Evolutionary conservation across 2,329 filamentous ascomycete species (phyloP).

Genomic region (Aspergillus arachidicola): DNA sequence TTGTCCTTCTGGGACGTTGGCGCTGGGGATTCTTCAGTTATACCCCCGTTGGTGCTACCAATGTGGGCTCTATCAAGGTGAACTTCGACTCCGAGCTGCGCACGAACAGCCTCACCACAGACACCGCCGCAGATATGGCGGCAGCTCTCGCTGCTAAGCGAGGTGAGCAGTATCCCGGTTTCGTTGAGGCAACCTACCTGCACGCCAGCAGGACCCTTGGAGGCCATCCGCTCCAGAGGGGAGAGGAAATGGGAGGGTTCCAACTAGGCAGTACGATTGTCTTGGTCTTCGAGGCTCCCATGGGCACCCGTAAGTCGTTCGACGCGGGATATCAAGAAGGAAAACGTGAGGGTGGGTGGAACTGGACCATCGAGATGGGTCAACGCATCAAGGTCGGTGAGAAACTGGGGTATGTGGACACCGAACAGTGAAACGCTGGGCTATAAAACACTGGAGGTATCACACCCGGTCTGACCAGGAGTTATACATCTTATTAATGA

Average conservation of each 20-base stretch:
- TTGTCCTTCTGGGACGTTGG: conserved; percentile 92
- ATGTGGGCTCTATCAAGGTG: conserved; percentile 93
- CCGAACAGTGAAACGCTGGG: conserved; percentile 18
- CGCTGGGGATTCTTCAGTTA: conserved; percentile 97
- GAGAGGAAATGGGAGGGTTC: conserved; percentile 98
- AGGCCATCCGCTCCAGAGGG: conserved; percentile 80
- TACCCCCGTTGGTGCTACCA: conserved; percentile 93
- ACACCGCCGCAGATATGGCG: conserved; percentile 85
- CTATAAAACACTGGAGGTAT: neutral
- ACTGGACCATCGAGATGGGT: conserved; percentile 84
- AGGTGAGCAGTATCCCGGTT: conserved; percentile 86
- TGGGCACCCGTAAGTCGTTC: conserved; percentile 58
- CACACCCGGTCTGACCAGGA: neutral
- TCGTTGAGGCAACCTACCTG: conserved; percentile 86
- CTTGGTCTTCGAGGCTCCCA: conserved; percentile 91
- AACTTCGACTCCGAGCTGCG: conserved; percentile 95
- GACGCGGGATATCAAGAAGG: conserved; percentile 63
- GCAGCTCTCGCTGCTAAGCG: conserved; percentile 75
- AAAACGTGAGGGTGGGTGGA: conserved; percentile 69
- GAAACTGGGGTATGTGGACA: conserved; percentile 71
- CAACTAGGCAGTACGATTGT: conserved; percentile 94
- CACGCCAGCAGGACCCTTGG: conserved; percentile 74
- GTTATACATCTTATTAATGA: neutral
- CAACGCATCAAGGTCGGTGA: conserved; percentile 88
- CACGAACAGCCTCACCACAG: conserved; percentile 87